These are phyloP conservation scores for Claviceps quebecensis DNA, from an alignment of 2,329 filamentous ascomycete genomes.

Conservation along the genomic window DNA sequence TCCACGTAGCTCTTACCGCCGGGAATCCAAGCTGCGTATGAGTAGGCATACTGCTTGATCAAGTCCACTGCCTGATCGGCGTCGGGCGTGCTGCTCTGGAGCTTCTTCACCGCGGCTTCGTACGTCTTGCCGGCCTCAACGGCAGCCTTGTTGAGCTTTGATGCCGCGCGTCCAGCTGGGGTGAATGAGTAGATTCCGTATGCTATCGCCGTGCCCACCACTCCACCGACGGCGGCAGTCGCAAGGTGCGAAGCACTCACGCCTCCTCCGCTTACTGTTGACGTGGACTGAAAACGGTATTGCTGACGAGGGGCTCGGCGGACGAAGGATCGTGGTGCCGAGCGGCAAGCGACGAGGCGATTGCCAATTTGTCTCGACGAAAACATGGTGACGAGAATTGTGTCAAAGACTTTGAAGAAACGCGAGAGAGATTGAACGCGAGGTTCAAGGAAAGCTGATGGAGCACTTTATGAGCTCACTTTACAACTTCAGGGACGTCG, in stretches of 20 bases:
- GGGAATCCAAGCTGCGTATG: constrained; percentile 59
- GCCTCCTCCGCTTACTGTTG: constrained; percentile 12
- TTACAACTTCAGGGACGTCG: background rate
- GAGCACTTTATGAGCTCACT: background rate
- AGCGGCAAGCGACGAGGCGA: constrained; percentile 10
- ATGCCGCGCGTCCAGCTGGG: constrained; percentile 25
- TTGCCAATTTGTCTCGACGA: constrained; percentile 16
- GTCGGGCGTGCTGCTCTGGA: constrained; percentile 48
- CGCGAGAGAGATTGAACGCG: background rate
- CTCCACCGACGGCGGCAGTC: constrained; percentile 29
- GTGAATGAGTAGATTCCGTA: constrained; percentile 31
- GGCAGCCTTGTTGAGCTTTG: constrained; percentile 31
- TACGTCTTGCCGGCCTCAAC: constrained; percentile 47
- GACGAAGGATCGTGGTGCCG: constrained; percentile 13
- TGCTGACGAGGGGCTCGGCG: constrained; percentile 14
- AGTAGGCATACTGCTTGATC: constrained; percentile 51
- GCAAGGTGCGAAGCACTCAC: constrained; percentile 20
- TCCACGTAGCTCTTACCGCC: constrained; percentile 57
- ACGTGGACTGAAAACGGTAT: constrained; percentile 28
- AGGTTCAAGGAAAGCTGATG: background rate
- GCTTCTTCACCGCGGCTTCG: constrained; percentile 42
- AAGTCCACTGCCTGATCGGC: constrained; percentile 52
- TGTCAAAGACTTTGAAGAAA: background rate
- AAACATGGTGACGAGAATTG: constrained; percentile 14
- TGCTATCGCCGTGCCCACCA: constrained; percentile 27